A percentile compares a stretch with the other conserved stretches of the same genome.
Evolutionary conservation across 768 basidiomycete genomes (phyloP).

Genomic region (Suillus brevipes): DNA sequence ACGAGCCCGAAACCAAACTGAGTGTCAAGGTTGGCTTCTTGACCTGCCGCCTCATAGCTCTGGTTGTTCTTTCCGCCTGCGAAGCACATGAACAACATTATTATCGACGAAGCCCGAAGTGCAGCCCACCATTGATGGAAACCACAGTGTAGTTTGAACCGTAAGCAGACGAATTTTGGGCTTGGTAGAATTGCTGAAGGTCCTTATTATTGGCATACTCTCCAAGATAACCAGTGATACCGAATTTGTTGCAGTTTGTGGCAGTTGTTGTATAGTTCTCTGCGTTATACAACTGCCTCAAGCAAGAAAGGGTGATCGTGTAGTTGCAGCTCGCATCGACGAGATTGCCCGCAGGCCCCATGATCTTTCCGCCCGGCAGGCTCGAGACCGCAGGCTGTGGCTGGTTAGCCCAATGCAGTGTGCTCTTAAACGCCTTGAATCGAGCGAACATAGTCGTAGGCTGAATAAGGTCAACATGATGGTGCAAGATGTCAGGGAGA

Average conservation of each 20-base stretch:
- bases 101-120: neutral
- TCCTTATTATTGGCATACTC: conserved; percentile 55
- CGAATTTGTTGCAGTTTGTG: conserved; percentile 47
- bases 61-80: conserved; percentile 65
- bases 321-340: conserved; percentile 15
- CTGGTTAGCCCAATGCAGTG: neutral
- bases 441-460: neutral
- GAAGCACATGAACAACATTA: conserved; percentile 11
- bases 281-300: conserved; percentile 57
- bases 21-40: conserved; percentile 35
- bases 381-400: neutral
- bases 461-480: neutral
- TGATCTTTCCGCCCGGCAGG: neutral
- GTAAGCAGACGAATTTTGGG: conserved; percentile 48
- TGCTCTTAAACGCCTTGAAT: neutral
- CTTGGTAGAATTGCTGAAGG: conserved; percentile 49
- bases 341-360: neutral
- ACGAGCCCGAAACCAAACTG: conserved; percentile 71
- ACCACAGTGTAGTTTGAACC: conserved; percentile 53
- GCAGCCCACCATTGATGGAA: conserved; percentile 51
- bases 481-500: neutral
- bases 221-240: conserved; percentile 54
- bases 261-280: conserved; percentile 45
- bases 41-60: conserved; percentile 49
- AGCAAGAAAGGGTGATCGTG: conserved; percentile 52